Percentiles rank a stretch among this genome's conserved stretches.
phyloP scores from a whole-genome alignment of 352 stramenopile species.

The Albugo candida region DNA sequence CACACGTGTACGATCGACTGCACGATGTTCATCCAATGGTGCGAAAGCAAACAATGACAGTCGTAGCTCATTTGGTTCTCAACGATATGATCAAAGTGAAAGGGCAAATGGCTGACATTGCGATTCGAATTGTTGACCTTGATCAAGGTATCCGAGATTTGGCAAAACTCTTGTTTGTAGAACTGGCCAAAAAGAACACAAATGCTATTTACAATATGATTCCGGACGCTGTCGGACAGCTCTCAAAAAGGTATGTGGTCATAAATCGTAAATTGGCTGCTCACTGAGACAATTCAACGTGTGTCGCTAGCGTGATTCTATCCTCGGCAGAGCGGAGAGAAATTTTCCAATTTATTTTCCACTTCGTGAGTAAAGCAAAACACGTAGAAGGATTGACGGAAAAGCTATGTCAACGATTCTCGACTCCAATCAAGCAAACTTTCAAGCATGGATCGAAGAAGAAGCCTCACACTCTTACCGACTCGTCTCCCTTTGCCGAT shows the following conservation, averaged over 20 bases:
- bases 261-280: background rate
- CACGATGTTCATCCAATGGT: slow-evolving; percentile 82
- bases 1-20: slow-evolving; percentile 87
- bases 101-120: slow-evolving; percentile 88
- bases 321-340: slow-evolving; percentile 78
- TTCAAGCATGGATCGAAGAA: background rate
- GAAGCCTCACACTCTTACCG: slow-evolving; percentile 1
- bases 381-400: slow-evolving; percentile 66
- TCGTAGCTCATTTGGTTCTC: slow-evolving; percentile 96
- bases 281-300: slow-evolving; percentile 19
- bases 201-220: slow-evolving; percentile 99
- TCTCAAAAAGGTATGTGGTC: slow-evolving; percentile 47
- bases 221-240: slow-evolving; percentile 89
- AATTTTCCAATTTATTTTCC: slow-evolving; percentile 92
- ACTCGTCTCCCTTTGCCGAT: slow-evolving; percentile 29
- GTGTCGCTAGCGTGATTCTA: slow-evolving; percentile 13
- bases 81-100: slow-evolving; percentile 99
- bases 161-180: slow-evolving; percentile 91
- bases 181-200: slow-evolving; percentile 90
- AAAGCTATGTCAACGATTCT: slow-evolving; percentile 91
- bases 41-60: slow-evolving; percentile 91
- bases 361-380: slow-evolving; percentile 95
- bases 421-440: slow-evolving; percentile 36
- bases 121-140: slow-evolving; percentile 88
- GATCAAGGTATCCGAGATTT: slow-evolving; percentile 84